phyloP scores from a whole-genome alignment of 2,329 filamentous ascomycete species.

The Bipolaris gigantea region DNA sequence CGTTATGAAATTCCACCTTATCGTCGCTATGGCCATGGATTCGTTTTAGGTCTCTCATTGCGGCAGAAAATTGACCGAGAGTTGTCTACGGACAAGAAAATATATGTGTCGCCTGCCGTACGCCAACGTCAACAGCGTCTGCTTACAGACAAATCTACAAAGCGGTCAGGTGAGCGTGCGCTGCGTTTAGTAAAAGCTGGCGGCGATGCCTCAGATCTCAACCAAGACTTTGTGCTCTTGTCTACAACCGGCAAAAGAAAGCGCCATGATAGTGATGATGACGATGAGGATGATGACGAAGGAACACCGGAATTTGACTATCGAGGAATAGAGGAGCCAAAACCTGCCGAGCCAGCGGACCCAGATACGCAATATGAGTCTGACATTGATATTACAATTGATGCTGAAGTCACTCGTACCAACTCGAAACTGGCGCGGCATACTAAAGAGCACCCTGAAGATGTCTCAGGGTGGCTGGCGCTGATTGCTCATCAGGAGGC shows the following conservation, averaged over 20 bases:
- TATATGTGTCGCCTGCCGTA: constrained; percentile 39
- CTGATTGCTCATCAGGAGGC: constrained; percentile 78
- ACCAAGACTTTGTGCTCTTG: constrained; percentile 38
- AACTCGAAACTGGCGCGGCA: constrained; percentile 64
- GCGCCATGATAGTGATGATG: constrained; percentile 17
- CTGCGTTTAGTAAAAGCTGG: constrained; percentile 29
- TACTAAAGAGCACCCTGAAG: constrained; percentile 66
- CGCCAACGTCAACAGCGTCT: constrained; percentile 52
- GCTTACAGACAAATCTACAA: constrained; percentile 40
- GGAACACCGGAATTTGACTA: constrained; percentile 34
- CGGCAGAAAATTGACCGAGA: constrained; percentile 69
- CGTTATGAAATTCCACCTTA: constrained; percentile 73
- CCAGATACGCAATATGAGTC: constrained; percentile 43
- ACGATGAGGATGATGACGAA: constrained; percentile 22
- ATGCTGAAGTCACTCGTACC: constrained; percentile 49
- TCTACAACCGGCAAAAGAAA: constrained; percentile 27
- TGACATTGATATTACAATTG: constrained; percentile 19
- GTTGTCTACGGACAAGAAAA: constrained; percentile 55
- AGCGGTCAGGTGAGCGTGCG: constrained; percentile 29
- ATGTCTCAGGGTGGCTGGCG: constrained; percentile 73
- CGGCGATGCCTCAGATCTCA: constrained; percentile 1
- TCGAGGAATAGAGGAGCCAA: constrained; percentile 40
- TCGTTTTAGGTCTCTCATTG: constrained; percentile 66
- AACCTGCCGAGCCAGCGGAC: constrained; percentile 28
- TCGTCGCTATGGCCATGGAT: constrained; percentile 67